Evolutionary conservation across 2,329 filamentous ascomycete genomes (phyloP), one percentile per base, ranked within the genome.

Genomic region (Simplicillium aogashimaense): DNA sequence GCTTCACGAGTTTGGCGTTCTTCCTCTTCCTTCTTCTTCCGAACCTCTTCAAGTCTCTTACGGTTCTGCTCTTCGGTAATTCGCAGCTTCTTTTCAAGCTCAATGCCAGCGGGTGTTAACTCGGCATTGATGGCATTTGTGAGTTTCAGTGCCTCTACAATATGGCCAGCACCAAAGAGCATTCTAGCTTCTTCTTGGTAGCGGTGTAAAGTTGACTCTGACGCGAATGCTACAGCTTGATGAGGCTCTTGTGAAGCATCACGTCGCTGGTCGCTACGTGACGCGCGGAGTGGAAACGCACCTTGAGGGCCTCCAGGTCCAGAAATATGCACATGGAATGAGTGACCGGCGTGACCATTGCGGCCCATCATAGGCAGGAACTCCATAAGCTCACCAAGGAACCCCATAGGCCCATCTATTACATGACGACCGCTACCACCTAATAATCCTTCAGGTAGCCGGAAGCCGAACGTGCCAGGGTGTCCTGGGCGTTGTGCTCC

Each of bases 181-280:
- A 98, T 80, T 47, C 83, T 81, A 8, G 88, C 82, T 59, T 97
- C 94, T 54, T 95, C 87, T 54, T 85, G 78, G 82, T 94, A 98
- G 45, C 92, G 81, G 39, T 74, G 72, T 41, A 74, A 68, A 1
- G 92, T 97, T 8, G 76, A 70, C 30, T 78, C 76, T 8, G 86
- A 71, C 15, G 72, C 66, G 57, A 97, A 97, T 3, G 78, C 68
- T 18, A 89, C 81, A 11, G 86, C 83, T 50, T 84, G 81, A n/a
- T 76, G 69, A 11, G 83, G 83, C 42, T 86, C 82, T 52, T 72
- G 63, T 30, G 61, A 50, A 14, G 47, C 50, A 16, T 74, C 71
- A 11, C 71, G 65, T 17, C 74, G 69, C 31, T 60, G 58, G 15
- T 76, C 72, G 15, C 58, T 53, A n/a, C 70, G 59, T 8, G 59